These are phyloP conservation scores for Aspergillus sp. DNA, from an alignment of 2,329 filamentous ascomycete genomes.

Conservation along the genomic window DNA sequence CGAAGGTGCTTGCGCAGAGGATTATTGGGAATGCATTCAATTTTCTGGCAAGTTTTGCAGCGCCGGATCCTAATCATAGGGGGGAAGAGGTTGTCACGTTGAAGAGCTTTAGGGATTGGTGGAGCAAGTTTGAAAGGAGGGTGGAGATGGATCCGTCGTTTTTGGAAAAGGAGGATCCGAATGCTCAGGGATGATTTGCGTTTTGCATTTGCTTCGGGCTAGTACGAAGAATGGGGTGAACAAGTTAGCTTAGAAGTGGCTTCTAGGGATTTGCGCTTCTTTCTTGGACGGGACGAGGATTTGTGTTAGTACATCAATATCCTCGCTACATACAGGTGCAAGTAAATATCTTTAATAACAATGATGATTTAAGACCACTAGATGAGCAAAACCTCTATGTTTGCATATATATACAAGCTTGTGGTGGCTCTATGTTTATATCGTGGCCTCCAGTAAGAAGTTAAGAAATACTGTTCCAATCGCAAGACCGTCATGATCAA, in stretches of 20 bases:
- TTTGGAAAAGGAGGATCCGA: slow-evolving; percentile 63
- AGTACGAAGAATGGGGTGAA: not conserved
- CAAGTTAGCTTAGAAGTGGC: not conserved
- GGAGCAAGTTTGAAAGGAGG: slow-evolving; percentile 87
- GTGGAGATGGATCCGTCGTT: slow-evolving; percentile 83
- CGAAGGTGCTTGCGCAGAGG: slow-evolving; percentile 74
- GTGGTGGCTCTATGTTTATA: not conserved
- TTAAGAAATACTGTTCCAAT: slow-evolving; percentile 68
- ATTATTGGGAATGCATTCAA: slow-evolving; percentile 98
- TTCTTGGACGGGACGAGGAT: not conserved
- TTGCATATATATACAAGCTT: too few relatives aligned
- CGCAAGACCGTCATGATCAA: slow-evolving; percentile 70
- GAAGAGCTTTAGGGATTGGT: slow-evolving; percentile 95
- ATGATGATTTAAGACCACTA: not conserved
- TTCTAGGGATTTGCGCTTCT: not conserved
- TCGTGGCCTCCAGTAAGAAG: slow-evolving; percentile 57
- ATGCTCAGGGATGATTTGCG: slow-evolving; percentile 12
- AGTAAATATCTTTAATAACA: too few relatives aligned
- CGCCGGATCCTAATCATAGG: slow-evolving; percentile 44
- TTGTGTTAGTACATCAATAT: not conserved
- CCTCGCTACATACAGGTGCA: not conserved
- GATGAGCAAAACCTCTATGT: not conserved
- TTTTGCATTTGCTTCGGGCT: not conserved
- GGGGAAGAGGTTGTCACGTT: slow-evolving; percentile 85
- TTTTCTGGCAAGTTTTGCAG: slow-evolving; percentile 82